Evolutionary conservation across 2,329 filamentous ascomycete species (phyloP).

Genomic region (Colletotrichum ledebouriae): DNA sequence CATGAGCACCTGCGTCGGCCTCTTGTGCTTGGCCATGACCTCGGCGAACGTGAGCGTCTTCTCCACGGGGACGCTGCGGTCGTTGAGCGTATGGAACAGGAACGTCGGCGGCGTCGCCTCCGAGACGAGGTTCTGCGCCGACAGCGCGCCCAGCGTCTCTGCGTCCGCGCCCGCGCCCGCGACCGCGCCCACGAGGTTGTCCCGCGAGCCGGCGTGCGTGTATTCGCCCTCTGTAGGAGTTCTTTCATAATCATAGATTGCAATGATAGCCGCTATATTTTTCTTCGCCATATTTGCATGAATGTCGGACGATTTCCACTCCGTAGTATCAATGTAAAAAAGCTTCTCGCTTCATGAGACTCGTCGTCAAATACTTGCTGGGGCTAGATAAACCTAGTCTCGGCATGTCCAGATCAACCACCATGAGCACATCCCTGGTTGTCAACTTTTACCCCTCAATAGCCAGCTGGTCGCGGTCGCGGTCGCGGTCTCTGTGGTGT

Average conservation of each 20-base stretch:
- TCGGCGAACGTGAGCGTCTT: too few species aligned
- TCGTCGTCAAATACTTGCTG: slow-evolving; percentile 24
- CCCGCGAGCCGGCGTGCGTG: too few species aligned
- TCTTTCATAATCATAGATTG: background rate
- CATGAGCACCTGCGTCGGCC: too few species aligned
- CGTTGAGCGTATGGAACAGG: too few species aligned
- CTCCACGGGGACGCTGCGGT: too few species aligned
- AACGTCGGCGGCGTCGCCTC: too few species aligned
- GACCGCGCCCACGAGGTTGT: too few species aligned
- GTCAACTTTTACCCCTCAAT: slow-evolving; percentile 34
- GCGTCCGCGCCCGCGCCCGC: too few species aligned
- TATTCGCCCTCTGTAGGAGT: background rate
- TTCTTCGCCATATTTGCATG: slow-evolving; percentile 3
- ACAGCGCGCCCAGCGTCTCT: too few species aligned
- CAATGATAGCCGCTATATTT: slow-evolving; percentile 14
- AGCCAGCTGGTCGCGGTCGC: slow-evolving; percentile 44
- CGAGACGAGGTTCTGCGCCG: too few species aligned
- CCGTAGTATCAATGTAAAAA: background rate
- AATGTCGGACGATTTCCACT: slow-evolving; percentile 7
- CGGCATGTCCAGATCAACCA: background rate
- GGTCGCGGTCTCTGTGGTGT: slow-evolving; percentile 50
- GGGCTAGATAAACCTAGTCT: background rate
- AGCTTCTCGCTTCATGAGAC: slow-evolving; percentile 31
- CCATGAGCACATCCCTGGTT: background rate
- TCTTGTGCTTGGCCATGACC: too few species aligned